Percentiles rank a stretch among this genome's conserved stretches.
Evolutionary conservation across 1,284 basidiomycete genomes (phyloP).

Genomic region (Apiotrichum veenhuisii): DNA sequence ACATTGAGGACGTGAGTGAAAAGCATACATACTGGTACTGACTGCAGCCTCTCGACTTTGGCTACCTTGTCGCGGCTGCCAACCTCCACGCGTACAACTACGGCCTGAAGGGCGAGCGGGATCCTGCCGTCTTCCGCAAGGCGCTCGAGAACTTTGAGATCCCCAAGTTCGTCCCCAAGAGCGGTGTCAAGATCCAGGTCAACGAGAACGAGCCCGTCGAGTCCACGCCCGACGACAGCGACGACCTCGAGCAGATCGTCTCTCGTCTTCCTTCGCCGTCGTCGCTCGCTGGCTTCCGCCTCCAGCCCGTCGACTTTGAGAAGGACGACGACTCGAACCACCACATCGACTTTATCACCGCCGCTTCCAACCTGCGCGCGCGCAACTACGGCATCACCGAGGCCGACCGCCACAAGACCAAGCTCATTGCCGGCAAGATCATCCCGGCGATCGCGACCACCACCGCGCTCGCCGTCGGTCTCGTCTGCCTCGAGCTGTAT

Average conservation of each 20-base stretch:
- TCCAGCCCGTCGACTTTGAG: slow-evolving; percentile 95
- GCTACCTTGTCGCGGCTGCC: slow-evolving; percentile 87
- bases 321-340: slow-evolving; percentile 98
- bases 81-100: slow-evolving; percentile 99
- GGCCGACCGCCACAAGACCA: slow-evolving; percentile 90
- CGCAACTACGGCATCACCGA: slow-evolving; percentile 88
- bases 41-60: slow-evolving; percentile 73
- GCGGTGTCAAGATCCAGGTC: slow-evolving; percentile 90
- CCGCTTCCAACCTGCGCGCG: slow-evolving; percentile 94
- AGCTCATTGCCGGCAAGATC: slow-evolving; percentile 99
- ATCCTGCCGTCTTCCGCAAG: slow-evolving; percentile 75
- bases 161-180: slow-evolving; percentile 89
- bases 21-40: slow-evolving; percentile 4
- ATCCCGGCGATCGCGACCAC: slow-evolving; percentile 99
- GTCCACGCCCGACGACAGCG: slow-evolving; percentile 55
- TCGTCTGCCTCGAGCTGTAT: slow-evolving; percentile 96
- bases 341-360: slow-evolving; percentile 99
- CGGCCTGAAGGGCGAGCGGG: slow-evolving; percentile 84
- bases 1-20: slow-evolving; percentile 72
- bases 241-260: slow-evolving; percentile 59
- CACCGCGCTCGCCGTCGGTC: slow-evolving; percentile 87
- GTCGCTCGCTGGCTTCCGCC: slow-evolving; percentile 87
- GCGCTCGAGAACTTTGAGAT: slow-evolving; percentile 79
- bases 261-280: slow-evolving; percentile 78
- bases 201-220: slow-evolving; percentile 84